These are phyloP conservation scores for Poa pratensis DNA, from an alignment of 176 grass and related monocot species.

Conservation along the genomic window DNA sequence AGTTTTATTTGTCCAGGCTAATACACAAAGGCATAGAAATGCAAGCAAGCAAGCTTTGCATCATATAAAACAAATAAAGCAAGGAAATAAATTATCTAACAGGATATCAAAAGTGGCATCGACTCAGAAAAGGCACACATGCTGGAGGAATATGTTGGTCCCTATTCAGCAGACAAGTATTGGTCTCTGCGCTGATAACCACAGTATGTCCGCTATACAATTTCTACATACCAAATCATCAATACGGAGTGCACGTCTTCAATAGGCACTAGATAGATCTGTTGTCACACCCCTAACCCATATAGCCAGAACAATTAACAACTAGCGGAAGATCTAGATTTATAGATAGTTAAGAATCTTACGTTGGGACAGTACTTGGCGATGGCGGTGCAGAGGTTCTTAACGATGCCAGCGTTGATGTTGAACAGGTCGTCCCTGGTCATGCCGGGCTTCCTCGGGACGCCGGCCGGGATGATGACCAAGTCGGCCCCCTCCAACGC, in stretches of 20 bases:
- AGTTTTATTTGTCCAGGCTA: neutral
- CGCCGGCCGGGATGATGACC: conserved; percentile 61
- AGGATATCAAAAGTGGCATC: neutral
- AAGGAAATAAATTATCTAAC: neutral
- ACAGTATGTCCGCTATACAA: neutral
- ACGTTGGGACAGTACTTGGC: conserved; percentile 62
- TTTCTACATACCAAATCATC: neutral
- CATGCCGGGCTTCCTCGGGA: conserved; percentile 65
- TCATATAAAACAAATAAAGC: neutral
- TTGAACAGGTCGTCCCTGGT: conserved; percentile 64
- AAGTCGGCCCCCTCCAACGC: conserved; percentile 54
- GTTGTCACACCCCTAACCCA: neutral
- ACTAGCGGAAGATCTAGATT: neutral
- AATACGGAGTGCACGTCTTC: neutral
- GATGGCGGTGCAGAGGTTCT: conserved; percentile 60
- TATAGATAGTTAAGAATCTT: conserved; percentile 4
- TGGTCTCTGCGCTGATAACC: neutral
- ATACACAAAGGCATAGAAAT: neutral
- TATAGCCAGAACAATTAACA: neutral
- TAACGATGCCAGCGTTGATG: conserved; percentile 65
- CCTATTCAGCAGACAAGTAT: neutral
- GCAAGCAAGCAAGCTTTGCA: neutral
- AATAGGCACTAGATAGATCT: conserved; percentile 21
- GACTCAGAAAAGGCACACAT: neutral
- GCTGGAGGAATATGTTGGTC: neutral